Percentiles rank a stretch among this genome's conserved stretches.
Conservation (phyloP, 2,329 filamentous ascomycete species). For the Orbilia quercus region DNA sequence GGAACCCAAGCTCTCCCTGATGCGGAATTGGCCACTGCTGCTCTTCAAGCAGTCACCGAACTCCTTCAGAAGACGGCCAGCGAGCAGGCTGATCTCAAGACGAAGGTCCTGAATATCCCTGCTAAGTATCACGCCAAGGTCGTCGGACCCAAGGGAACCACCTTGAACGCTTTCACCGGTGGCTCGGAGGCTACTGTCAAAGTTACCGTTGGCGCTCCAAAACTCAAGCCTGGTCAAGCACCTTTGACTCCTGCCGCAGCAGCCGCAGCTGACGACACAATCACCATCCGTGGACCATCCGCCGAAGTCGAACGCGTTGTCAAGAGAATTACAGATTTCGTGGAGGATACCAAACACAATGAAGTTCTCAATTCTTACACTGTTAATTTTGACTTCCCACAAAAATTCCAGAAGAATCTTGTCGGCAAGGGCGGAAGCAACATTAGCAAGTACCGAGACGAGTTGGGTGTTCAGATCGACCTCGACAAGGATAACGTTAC, state of each 20-base stretch:
- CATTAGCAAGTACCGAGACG: slow-evolving; percentile 75
- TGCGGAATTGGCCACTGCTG: slow-evolving; percentile 69
- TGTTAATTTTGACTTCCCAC: slow-evolving; percentile 88
- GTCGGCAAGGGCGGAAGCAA: slow-evolving; percentile 76
- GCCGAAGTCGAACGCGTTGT: slow-evolving; percentile 72
- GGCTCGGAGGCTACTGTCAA: slow-evolving; percentile 56
- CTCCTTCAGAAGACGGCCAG: slow-evolving; percentile 69
- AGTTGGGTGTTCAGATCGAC: slow-evolving; percentile 81
- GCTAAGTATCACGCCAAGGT: slow-evolving; percentile 73
- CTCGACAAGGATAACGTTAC: slow-evolving; percentile 94
- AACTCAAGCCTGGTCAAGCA: slow-evolving; percentile 56
- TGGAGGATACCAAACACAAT: slow-evolving; percentile 70
- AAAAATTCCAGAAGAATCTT: slow-evolving; percentile 90
- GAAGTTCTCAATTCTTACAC: slow-evolving; percentile 72
- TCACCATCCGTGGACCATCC: slow-evolving; percentile 59
- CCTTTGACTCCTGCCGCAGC: slow-evolving; percentile 42
- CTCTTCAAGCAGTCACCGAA: slow-evolving; percentile 71
- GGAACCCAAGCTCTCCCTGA: slow-evolving; percentile 68
- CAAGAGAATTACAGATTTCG: slow-evolving; percentile 73
- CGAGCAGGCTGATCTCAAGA: slow-evolving; percentile 69
- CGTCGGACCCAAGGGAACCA: slow-evolving; percentile 62
- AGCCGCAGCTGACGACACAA: slow-evolving; percentile 56
- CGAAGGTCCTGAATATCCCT: slow-evolving; percentile 68
- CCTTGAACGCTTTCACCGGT: slow-evolving; percentile 60
- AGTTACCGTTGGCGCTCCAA: slow-evolving; percentile 59